Evolutionary conservation across 2,329 filamentous ascomycete genomes (phyloP), one percentile per base, ranked within the genome.

Genomic region (Xylariales sp.): DNA sequence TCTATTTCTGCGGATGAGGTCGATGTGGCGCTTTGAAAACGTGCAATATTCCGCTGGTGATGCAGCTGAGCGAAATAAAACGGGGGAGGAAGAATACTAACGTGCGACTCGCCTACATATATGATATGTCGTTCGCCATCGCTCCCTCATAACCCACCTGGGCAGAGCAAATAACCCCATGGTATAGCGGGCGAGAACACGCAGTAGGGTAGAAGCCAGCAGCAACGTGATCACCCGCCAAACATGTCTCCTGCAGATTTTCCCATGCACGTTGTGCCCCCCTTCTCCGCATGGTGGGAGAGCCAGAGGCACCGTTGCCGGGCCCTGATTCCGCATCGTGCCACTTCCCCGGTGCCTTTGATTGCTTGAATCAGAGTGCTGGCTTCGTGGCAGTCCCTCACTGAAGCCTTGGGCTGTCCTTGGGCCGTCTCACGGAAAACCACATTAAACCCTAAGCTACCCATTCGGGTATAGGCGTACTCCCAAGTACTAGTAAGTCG

Each of bases 371-470:
- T 65, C 64, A 57, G 66, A 66, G 62, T 64, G 65, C 71, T 71
- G 72, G 74, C 73, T 78, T 78, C 76, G 76, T 78, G 76, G 76
- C 76, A 77, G 43, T 65, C 71, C 70, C 76, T 77, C 64, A 78
- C 72, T 77, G 75, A 74, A 69, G 63, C 58, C 58, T 36, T 43
- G 28, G 68, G 67, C 62, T 41, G 58, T 58, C 58, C 58, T 36
- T 43, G 28, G 68, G 67, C 62, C 45, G 58, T 58, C 64, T 59
- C 69, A 71, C 64, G 62, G 72, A 62, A 68, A 56, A 64, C 60
- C 62, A 67, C 48, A 67, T 52, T 49, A 30, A 41, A 18, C 57
- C 23, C 49, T n/a, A 52, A 64, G 54, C 60, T 68, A 62, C 68
- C 68, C 50, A 23, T 65, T 65, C 62, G 56, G 65, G 58, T 61